Evolutionary conservation across 2,329 filamentous ascomycete genomes (phyloP).

Genomic region (Aspergillus fischeri): DNA sequence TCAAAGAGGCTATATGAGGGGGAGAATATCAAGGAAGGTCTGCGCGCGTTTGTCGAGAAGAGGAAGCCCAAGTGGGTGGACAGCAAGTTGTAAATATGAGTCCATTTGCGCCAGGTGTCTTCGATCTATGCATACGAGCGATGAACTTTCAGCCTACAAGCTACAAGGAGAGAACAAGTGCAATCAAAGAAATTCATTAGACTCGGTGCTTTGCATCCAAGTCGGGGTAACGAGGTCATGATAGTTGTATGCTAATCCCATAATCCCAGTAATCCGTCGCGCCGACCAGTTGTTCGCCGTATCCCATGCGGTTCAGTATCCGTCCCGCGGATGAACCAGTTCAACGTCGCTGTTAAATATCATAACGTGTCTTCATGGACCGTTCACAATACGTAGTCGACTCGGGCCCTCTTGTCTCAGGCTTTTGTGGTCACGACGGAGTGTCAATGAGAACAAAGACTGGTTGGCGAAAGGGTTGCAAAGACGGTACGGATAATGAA

Average conservation of each 20-base stretch:
- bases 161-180: conserved; percentile 1
- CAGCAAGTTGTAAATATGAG: conserved; percentile 32
- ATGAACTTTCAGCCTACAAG: not conserved
- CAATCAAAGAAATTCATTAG: conserved; percentile 11
- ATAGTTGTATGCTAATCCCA: conserved; percentile 19
- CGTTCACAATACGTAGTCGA: conserved; percentile 27
- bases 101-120: not conserved
- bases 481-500: not conserved
- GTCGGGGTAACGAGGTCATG: conserved; percentile 10
- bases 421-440: conserved; percentile 4
- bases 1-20: conserved; percentile 58
- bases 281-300: conserved; percentile 29
- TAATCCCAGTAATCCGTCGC: conserved; percentile 20
- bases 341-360: conserved; percentile 16
- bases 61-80: conserved; percentile 60
- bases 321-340: conserved; percentile 22
- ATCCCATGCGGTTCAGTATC: conserved; percentile 25
- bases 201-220: conserved; percentile 18
- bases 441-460: conserved; percentile 2
- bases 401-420: conserved; percentile 21
- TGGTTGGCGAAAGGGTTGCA: conserved; percentile 7
- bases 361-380: conserved; percentile 4
- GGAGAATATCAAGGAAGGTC: conserved; percentile 71
- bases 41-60: conserved; percentile 73
- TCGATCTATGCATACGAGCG: not conserved